These are phyloP conservation scores for Ogataea salicorniae DNA, from an alignment of 805 yeast genomes.

Conservation along the genomic window DNA sequence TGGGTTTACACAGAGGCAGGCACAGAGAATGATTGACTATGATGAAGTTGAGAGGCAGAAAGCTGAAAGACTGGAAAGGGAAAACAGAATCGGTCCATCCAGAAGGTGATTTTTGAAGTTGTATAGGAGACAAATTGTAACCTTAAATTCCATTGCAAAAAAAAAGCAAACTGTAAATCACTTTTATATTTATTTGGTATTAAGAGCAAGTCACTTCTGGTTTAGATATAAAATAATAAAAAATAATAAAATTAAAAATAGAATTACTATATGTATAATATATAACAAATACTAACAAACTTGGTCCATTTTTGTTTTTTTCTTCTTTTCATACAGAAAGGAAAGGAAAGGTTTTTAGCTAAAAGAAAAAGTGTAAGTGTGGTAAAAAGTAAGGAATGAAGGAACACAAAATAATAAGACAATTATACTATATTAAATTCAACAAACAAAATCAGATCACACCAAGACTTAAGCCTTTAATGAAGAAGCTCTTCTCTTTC, in stretches of 20 bases:
- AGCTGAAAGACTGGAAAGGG: conserved; percentile 13
- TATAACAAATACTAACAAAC: conserved; percentile 1
- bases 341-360: too few species aligned
- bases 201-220: neutral
- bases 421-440: neutral
- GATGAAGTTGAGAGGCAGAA: conserved; percentile 23
- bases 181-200: neutral
- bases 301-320: conserved; percentile 1
- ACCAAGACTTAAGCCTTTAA: conserved; percentile 66
- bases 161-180: too few species aligned
- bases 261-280: conserved; percentile 8
- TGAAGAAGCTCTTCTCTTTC: conserved; percentile 99
- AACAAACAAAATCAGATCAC: neutral
- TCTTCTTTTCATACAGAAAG: neutral
- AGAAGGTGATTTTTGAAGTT: neutral
- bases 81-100: conserved; percentile 18
- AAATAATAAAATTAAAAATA: conserved; percentile 9
- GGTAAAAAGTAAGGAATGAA: neutral
- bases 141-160: too few species aligned
- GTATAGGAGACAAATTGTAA: neutral
- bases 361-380: neutral
- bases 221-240: neutral
- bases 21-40: conserved; percentile 12
- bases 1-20: conserved; percentile 17
- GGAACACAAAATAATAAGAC: neutral